These are phyloP conservation scores for Aspergillus clavatus DNA, from an alignment of 2,329 filamentous ascomycete genomes.

Conservation along the genomic window DNA sequence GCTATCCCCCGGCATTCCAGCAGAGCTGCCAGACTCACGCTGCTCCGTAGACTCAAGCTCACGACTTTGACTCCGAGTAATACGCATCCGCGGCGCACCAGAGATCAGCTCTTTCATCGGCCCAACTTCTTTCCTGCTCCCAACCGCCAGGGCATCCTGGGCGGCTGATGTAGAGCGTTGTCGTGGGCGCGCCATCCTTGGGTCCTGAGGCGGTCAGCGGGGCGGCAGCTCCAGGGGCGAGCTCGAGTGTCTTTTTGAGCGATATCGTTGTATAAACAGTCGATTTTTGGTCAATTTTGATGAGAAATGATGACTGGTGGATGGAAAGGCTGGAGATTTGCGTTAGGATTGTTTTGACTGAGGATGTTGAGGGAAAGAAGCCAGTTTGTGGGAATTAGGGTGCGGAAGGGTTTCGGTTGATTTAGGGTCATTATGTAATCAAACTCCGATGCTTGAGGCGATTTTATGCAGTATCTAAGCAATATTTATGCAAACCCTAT, in stretches of 20 bases:
- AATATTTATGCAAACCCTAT: too few species aligned
- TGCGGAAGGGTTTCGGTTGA: not conserved
- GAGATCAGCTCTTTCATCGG: not conserved
- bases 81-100: conserved; percentile 14
- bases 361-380: not conserved
- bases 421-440: not conserved
- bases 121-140: not conserved
- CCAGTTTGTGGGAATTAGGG: not conserved
- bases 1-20: not conserved
- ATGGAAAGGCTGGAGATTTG: not conserved
- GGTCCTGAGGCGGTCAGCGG: not conserved
- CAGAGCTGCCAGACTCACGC: conserved; percentile 3
- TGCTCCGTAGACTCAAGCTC: conserved; percentile 21
- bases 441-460: not conserved
- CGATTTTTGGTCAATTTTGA: not conserved
- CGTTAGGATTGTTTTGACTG: not conserved
- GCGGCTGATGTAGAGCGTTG: not conserved
- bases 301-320: not conserved
- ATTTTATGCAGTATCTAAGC: too few species aligned
- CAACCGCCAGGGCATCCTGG: not conserved
- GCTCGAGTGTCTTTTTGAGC: not conserved
- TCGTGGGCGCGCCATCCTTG: not conserved
- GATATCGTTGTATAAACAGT: not conserved
- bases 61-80: conserved; percentile 38
- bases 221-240: not conserved